Percentiles rank a stretch among this genome's conserved stretches.
phyloP scores from a whole-genome alignment of 2,329 filamentous ascomycete genomes.

The Talaromyces pinophilus region DNA sequence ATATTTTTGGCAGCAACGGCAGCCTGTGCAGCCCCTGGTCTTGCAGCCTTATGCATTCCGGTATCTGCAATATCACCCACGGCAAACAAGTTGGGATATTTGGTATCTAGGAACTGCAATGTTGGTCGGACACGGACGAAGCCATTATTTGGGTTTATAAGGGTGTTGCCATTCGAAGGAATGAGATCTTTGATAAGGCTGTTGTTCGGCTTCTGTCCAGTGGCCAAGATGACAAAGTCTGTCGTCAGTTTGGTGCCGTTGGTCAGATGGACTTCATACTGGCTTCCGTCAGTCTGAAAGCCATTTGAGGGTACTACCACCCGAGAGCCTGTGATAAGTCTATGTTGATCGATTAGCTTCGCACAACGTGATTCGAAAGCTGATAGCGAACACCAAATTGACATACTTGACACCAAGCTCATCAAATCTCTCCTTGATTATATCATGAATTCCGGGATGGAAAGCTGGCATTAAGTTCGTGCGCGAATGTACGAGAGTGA shows the following conservation, averaged over 20 bases:
- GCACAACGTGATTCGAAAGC: neutral
- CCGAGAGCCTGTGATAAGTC: constrained; percentile 35
- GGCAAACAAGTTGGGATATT: constrained; percentile 37
- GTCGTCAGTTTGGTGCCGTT: constrained; percentile 37
- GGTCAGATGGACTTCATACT: constrained; percentile 34
- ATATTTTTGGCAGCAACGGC: constrained; percentile 39
- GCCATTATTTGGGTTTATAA: constrained; percentile 39
- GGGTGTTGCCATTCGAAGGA: constrained; percentile 27
- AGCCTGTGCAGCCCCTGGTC: constrained; percentile 37
- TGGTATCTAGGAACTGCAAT: constrained; percentile 36
- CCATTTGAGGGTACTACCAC: constrained; percentile 32
- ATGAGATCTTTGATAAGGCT: constrained; percentile 39
- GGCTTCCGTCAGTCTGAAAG: constrained; percentile 31
- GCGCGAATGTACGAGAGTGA: constrained; percentile 53
- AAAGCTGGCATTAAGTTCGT: constrained; percentile 39
- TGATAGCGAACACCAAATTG: neutral
- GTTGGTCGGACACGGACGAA: constrained; percentile 38
- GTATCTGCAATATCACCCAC: constrained; percentile 43
- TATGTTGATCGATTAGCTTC: constrained; percentile 17
- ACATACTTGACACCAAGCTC: constrained; percentile 35
- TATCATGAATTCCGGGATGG: constrained; percentile 33
- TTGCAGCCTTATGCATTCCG: constrained; percentile 38
- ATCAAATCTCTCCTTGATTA: constrained; percentile 37
- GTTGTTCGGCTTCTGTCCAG: constrained; percentile 53
- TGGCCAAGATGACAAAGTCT: constrained; percentile 49